A percentile compares a stretch with the other conserved stretches of the same genome.
Conservation (phyloP, 257 asterid genomes). For the Ilex aquifolium region DNA sequence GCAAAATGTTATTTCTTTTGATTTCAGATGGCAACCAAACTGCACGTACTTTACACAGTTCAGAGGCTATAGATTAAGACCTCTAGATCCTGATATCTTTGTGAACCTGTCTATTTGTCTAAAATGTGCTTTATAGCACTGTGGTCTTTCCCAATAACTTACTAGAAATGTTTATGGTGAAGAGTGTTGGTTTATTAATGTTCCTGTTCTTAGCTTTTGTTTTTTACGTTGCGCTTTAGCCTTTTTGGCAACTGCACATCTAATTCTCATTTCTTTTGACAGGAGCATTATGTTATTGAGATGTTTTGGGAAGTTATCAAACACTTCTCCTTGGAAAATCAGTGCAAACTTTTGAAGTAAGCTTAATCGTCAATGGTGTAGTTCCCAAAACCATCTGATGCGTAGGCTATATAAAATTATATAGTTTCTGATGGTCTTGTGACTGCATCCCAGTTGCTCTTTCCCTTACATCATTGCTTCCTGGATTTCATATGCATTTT, state of each 20-base stretch:
- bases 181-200: neutral
- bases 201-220: conserved; percentile 3
- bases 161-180: too few relatives aligned
- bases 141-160: neutral
- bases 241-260: conserved; percentile 7
- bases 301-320: conserved; percentile 94
- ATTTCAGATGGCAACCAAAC: too few relatives aligned
- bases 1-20: too few relatives aligned
- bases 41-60: too few relatives aligned
- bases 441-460: too few relatives aligned
- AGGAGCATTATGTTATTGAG: conserved; percentile 86
- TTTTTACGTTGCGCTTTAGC: neutral
- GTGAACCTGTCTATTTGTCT: neutral
- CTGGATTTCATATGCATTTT: too few relatives aligned
- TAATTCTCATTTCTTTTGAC: conserved; percentile 31
- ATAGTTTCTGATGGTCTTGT: too few relatives aligned
- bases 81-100: too few relatives aligned
- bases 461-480: too few relatives aligned
- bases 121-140: neutral
- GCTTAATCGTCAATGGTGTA: conserved; percentile 18
- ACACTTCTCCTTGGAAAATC: conserved; percentile 67
- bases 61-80: too few relatives aligned
- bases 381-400: too few relatives aligned
- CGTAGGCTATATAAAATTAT: too few relatives aligned
- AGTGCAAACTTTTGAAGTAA: conserved; percentile 84